Percentiles rank a stretch among this genome's conserved stretches.
These are phyloP conservation scores for Fusarium newnesense DNA, from an alignment of 2,329 filamentous ascomycete genomes.

Conservation along the genomic window DNA sequence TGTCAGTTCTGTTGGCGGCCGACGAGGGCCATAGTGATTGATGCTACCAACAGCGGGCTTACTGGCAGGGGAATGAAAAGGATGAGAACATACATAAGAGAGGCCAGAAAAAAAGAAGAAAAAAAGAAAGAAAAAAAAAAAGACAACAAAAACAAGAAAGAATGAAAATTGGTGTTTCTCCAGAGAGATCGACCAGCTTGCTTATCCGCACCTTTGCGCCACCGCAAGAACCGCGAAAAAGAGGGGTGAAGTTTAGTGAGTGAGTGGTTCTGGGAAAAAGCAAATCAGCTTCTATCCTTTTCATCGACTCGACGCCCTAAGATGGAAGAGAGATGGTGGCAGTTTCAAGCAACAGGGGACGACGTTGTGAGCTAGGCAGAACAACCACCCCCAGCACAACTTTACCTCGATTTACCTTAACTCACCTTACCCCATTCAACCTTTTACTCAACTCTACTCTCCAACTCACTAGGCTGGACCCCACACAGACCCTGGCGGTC, in stretches of 20 bases:
- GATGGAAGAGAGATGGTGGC: slow-evolving; percentile 9
- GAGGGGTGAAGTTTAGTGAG: not conserved
- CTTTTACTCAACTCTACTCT: not conserved
- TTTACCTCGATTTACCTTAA: not conserved
- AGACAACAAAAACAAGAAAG: not conserved
- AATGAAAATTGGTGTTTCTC: not conserved
- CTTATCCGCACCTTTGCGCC: not conserved
- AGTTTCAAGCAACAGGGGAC: slow-evolving; percentile 11
- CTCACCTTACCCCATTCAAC: not conserved
- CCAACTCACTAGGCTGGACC: not conserved
- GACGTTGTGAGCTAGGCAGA: slow-evolving; percentile 8
- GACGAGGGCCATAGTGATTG: not conserved
- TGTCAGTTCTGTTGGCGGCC: slow-evolving; percentile 12
- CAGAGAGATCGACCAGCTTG: not conserved
- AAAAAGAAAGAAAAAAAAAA: not conserved
- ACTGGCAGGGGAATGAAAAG: not conserved
- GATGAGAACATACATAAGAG: not conserved
- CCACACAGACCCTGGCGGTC: slow-evolving; percentile 22
- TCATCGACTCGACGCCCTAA: not conserved
- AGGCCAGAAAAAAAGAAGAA: not conserved
- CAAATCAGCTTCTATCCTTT: slow-evolving; percentile 9
- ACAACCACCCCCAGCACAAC: not conserved
- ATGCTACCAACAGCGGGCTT: not conserved
- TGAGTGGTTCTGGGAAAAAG: slow-evolving; percentile 9
- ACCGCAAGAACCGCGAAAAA: slow-evolving; percentile 2